Conservation (phyloP, 2,329 filamentous ascomycete species). For the Stagonosporopsis chrysanthemi region DNA sequence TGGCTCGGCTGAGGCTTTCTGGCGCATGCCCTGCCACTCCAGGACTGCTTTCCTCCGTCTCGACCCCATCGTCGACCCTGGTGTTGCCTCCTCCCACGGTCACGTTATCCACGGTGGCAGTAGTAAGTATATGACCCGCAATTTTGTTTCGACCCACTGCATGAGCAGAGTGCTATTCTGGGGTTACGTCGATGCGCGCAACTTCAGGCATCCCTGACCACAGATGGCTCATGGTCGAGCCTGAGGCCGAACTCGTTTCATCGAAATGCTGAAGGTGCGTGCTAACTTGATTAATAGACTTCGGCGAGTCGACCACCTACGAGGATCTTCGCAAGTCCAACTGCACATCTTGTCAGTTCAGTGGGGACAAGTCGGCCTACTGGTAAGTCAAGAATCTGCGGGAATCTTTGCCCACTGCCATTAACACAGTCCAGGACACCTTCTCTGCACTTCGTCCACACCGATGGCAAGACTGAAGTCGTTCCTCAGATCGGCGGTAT, state of each 20-base stretch:
- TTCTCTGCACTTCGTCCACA: constrained; percentile 71
- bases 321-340: constrained; percentile 67
- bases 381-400: constrained; percentile 29
- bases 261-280: not conserved
- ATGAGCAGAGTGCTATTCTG: constrained; percentile 14
- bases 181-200: not conserved
- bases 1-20: constrained; percentile 66
- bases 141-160: constrained; percentile 14
- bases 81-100: constrained; percentile 38
- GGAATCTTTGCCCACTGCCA: not conserved
- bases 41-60: constrained; percentile 66
- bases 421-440: constrained; percentile 58
- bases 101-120: constrained; percentile 47
- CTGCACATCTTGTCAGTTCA: constrained; percentile 72
- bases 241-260: constrained; percentile 26
- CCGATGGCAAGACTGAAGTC: constrained; percentile 68
- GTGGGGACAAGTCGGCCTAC: constrained; percentile 52
- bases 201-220: constrained; percentile 3
- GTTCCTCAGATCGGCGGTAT: constrained; percentile 65
- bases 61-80: constrained; percentile 55
- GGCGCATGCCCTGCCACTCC: constrained; percentile 72
- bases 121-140: constrained; percentile 56
- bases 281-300: constrained; percentile 52
- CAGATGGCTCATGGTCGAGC: not conserved
- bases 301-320: constrained; percentile 68